A percentile compares a stretch with the other conserved stretches of the same genome.
phyloP scores from a whole-genome alignment of 768 basidiomycete species.

The Tephrocybe sp. region DNA sequence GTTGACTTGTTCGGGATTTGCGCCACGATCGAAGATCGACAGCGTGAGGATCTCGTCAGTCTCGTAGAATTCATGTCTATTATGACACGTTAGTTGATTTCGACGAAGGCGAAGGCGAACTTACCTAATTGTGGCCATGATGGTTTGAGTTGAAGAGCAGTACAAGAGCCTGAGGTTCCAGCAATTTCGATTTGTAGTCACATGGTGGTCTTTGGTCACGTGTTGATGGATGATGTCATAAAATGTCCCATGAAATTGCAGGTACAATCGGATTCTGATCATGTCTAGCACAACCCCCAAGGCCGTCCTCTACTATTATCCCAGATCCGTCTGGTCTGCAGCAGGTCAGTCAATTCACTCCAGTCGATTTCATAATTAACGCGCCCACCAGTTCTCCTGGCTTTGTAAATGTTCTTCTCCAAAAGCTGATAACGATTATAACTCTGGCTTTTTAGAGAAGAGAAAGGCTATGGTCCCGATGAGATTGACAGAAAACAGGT shows the following conservation, averaged over 20 bases:
- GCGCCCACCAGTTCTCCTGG: constrained; percentile 46
- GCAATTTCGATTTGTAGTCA: constrained; percentile 18
- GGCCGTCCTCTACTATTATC: constrained; percentile 77
- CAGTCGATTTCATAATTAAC: background rate
- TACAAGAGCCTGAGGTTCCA: constrained; percentile 5
- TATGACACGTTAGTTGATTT: background rate
- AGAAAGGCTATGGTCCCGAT: constrained; percentile 84
- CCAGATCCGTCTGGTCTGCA: constrained; percentile 62
- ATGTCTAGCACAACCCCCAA: constrained; percentile 53
- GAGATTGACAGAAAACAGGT: constrained; percentile 73
- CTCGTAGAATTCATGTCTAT: constrained; percentile 87
- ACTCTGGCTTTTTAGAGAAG: constrained; percentile 37
- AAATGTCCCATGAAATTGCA: constrained; percentile 10
- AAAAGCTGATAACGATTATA: background rate
- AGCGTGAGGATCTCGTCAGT: constrained; percentile 73
- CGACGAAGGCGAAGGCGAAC: too few species aligned
- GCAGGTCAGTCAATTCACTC: constrained; percentile 45
- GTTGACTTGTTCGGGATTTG: constrained; percentile 60
- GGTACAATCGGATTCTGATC: constrained; percentile 11
- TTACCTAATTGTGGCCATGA: constrained; percentile 16
- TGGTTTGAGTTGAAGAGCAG: background rate
- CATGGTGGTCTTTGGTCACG: constrained; percentile 3
- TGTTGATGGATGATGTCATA: background rate
- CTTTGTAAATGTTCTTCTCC: constrained; percentile 43
- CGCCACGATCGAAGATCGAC: constrained; percentile 79